Evolutionary conservation across 1,284 basidiomycete genomes (phyloP), one percentile per base, ranked within the genome.

Genomic region (Ganoderma boninense): DNA sequence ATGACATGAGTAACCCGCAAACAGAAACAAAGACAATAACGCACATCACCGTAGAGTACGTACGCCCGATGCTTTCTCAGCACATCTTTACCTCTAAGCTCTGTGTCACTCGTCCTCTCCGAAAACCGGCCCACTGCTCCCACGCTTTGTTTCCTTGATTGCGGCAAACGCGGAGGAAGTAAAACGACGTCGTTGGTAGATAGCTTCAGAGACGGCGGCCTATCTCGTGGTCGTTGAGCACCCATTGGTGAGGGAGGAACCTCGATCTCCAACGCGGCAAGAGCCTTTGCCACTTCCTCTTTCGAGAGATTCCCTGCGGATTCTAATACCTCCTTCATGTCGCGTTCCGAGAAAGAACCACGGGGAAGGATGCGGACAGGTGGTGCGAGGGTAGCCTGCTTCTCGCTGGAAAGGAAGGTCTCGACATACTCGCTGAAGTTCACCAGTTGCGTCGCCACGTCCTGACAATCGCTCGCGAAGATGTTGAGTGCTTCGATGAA

Each of bases 401-500:
- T 64, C 23, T 74, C 69, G 35, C 65, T 18, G 13, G 52, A 52
- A 35, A 74, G 68, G 8, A 74, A 64, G 52, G 65, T 62, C 26
- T 71, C 65, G 13, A 74, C 71, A 32, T 46, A 67, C 49, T 69
- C 68, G 64, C 71, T 71, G 60, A 74, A 72, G 65, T 68, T 29
- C 52, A 69, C 56, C 20, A 74, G 69, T 10, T 72, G 71, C n/a
- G 35, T 46, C 18, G 71, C 69, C 29, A 74, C 73, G 44, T 74
- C 71, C 2, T 68, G 62, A 62, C 66, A 74, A 42, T 74, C 73
- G 62, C 71, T 61, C 29, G 69, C 62, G 35, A 74, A 68, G 16
- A 72, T 56, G 60, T 74, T 72, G 44, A 74, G 69, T 14, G 71
- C 73, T 62, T 72, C 71, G 42, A 71, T 35, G 66, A 74, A 65